These are phyloP conservation scores for Clarireedia hainanense DNA, from an alignment of 2,329 filamentous ascomycete species.

Conservation along the genomic window DNA sequence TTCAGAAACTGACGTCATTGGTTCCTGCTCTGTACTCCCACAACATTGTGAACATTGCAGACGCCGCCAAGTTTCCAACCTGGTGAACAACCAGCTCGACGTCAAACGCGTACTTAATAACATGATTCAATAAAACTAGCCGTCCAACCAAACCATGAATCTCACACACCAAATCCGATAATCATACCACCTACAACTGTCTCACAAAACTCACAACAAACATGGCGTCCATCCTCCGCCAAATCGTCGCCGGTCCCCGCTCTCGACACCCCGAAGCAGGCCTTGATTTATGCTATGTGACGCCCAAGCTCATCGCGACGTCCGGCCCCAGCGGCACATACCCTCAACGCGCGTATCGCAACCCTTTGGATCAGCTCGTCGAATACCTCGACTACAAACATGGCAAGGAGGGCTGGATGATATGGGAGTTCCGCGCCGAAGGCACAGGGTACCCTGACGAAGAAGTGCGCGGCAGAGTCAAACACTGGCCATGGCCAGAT, in stretches of 20 bases:
- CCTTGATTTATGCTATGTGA: slow-evolving; percentile 93
- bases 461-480: slow-evolving; percentile 76
- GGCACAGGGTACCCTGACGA: slow-evolving; percentile 92
- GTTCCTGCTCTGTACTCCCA: neutral
- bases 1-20: neutral
- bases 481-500: slow-evolving; percentile 94
- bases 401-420: slow-evolving; percentile 68
- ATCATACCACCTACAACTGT: neutral
- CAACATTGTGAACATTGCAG: neutral
- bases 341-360: slow-evolving; percentile 87
- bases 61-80: neutral
- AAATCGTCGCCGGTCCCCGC: slow-evolving; percentile 85
- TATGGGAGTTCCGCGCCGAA: slow-evolving; percentile 97
- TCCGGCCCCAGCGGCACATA: slow-evolving; percentile 87
- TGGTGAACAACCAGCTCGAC: neutral
- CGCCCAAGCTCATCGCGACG: slow-evolving; percentile 60
- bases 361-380: slow-evolving; percentile 80
- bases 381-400: slow-evolving; percentile 83
- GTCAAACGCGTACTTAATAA: no score
- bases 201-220: neutral
- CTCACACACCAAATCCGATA: no score
- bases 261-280: slow-evolving; percentile 78
- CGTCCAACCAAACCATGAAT: no score
- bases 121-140: no score
- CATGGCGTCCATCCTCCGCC: slow-evolving; percentile 74